Base-by-base conservation (phyloP, 148 eudicot genomes). In the Persicaria tinctoria region DNA sequence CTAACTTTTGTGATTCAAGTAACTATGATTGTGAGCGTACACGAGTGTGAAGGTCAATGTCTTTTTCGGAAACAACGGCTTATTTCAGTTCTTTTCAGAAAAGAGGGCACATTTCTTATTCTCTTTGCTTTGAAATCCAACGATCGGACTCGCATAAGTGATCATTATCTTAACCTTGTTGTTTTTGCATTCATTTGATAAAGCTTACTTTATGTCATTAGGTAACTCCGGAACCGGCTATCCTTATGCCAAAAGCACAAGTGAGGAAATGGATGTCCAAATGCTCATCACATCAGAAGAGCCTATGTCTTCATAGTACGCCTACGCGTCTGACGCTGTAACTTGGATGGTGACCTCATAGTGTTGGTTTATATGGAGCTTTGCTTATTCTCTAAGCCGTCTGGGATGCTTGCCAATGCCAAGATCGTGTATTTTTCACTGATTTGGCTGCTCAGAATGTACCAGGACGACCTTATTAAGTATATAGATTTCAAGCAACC, bases 261-360 rank as follows among this genome's bases (percentile, higher is more conserved):
- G 80, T 0, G 86, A 86, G 17, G 90, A 86, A 79, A 76, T 85
- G 78, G 97, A 92, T 80, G 81, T 85, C 75, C 93, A 86, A 46
- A 88, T 90, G 91, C 74, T 79, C 5, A 51, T 92, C 20, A 79
- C 97, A 75, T 77, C 83, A 0, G 91, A 83, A 41, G 95, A 88
- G 83, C 85, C 88, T 44, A 90, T 88, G 92, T 80, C 84, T 20
- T 88, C 94, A 0, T 87, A 73, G 81, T 32, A 32, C 41, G 41
- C 41, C 12, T 50, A 50, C 14, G 53, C 9, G 2, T 8, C 12
- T 50, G 55, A 72, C 41, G 41, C 41, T 32, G 41, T 32, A 32
- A 32, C 41, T 1, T 45, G 51, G 51, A 54, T 41, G 27, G 13
- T 72, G 73, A 57, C 55, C 77, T 68, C 47, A 20, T 69, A 50